Evolutionary conservation across 2,329 filamentous ascomycete genomes (phyloP).

Genomic region (Monosporascus ibericus): DNA sequence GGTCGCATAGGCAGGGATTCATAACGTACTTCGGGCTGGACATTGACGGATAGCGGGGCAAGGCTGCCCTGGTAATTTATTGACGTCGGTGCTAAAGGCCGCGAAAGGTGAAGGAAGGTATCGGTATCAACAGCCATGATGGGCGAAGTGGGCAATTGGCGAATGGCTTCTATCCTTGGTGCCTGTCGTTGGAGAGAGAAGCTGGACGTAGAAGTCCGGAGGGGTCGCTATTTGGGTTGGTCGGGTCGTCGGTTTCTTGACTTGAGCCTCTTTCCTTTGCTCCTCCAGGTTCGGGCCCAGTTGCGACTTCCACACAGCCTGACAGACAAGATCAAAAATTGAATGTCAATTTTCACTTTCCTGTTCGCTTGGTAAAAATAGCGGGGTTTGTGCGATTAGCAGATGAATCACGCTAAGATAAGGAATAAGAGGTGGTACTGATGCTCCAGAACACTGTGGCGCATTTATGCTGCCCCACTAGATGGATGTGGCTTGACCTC

Average conservation of each 20-base stretch:
- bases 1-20: too few species aligned
- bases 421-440: background rate
- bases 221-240: background rate
- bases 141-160: conserved; percentile 28
- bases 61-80: conserved; percentile 78
- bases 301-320: background rate
- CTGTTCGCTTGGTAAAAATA: background rate
- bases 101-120: conserved; percentile 89
- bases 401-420: conserved; percentile 13
- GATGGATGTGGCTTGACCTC: background rate
- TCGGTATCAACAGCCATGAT: conserved; percentile 76
- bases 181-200: conserved; percentile 7
- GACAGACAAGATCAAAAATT: background rate
- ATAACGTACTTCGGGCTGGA: conserved; percentile 80
- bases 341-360: background rate
- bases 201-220: background rate
- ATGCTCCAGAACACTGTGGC: background rate
- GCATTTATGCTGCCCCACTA: background rate
- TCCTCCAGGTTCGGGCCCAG: background rate
- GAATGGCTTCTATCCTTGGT: too few species aligned
- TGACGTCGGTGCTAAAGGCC: conserved; percentile 78
- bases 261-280: conserved; percentile 4
- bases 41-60: conserved; percentile 85
- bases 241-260: conserved; percentile 1
- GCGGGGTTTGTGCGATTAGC: background rate